Conservation (phyloP, 805 yeast genomes). For the Suhomyces tanzawaensis region DNA sequence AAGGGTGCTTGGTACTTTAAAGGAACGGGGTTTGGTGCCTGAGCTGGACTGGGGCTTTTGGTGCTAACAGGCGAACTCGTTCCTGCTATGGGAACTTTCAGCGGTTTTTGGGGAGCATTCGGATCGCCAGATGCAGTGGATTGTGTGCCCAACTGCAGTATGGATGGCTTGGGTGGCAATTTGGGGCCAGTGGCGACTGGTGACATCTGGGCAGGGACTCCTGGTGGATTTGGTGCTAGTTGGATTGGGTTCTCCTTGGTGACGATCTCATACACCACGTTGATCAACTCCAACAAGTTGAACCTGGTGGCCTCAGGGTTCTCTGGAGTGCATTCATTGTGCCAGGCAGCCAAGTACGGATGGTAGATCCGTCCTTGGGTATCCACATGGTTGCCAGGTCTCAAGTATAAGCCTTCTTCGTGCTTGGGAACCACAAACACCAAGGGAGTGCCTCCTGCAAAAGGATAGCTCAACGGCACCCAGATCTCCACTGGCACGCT, state of each 20-base stretch:
- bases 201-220: neutral
- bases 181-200: conserved; percentile 20
- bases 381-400: conserved; percentile 67
- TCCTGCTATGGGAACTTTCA: neutral
- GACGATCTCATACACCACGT: conserved; percentile 12
- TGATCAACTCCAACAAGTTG: conserved; percentile 16
- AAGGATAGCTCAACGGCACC: conserved; percentile 74
- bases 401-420: conserved; percentile 37
- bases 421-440: conserved; percentile 59
- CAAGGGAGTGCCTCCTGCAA: conserved; percentile 46
- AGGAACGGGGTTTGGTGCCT: conserved; percentile 13
- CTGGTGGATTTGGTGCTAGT: neutral
- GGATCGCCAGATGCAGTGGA: neutral
- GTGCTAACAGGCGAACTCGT: conserved; percentile 3
- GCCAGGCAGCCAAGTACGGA: conserved; percentile 67
- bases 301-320: conserved; percentile 14
- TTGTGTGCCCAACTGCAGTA: neutral
- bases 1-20: conserved; percentile 32
- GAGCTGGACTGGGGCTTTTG: conserved; percentile 3
- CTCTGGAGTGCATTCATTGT: conserved; percentile 3
- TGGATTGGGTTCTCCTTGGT: conserved; percentile 6
- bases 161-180: conserved; percentile 20
- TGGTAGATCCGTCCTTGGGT: conserved; percentile 69
- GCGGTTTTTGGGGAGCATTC: neutral
- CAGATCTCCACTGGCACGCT: conserved; percentile 62